A percentile compares a stretch with the other conserved stretches of the same genome.
phyloP scores from a whole-genome alignment of 805 yeast genomes.

The Millerozyma acaciae region DNA sequence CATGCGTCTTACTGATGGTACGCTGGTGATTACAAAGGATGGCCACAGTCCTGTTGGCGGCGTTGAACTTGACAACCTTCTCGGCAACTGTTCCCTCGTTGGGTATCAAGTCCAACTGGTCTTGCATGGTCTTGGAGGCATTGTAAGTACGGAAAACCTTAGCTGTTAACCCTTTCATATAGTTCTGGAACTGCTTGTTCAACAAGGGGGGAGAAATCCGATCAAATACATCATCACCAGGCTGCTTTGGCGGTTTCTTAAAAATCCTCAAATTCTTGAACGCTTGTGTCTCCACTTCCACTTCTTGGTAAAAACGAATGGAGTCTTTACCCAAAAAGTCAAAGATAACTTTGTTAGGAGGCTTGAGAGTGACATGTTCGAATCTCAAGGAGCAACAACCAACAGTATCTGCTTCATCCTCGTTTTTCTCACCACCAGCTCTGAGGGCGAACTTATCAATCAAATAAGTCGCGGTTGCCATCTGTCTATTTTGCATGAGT shows the following conservation, averaged over 20 bases:
- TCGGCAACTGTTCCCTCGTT: constrained; percentile 86
- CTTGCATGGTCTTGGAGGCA: constrained; percentile 96
- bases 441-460: constrained; percentile 91
- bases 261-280: constrained; percentile 84
- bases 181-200: constrained; percentile 82
- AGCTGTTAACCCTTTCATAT: constrained; percentile 92
- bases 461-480: constrained; percentile 89
- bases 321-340: constrained; percentile 97
- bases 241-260: constrained; percentile 82
- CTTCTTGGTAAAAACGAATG: constrained; percentile 86
- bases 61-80: constrained; percentile 82
- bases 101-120: constrained; percentile 79
- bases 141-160: constrained; percentile 96
- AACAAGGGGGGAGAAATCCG: constrained; percentile 78
- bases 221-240: constrained; percentile 91
- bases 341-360: constrained; percentile 81
- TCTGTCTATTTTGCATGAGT: constrained; percentile 81
- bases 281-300: constrained; percentile 86
- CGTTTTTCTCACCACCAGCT: constrained; percentile 97
- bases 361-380: constrained; percentile 82
- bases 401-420: constrained; percentile 96
- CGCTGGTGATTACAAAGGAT: constrained; percentile 96
- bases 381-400: constrained; percentile 93
- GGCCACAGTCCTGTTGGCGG: constrained; percentile 94
- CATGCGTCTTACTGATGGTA: constrained; percentile 83